Evolutionary conservation across 2,329 filamentous ascomycete species (phyloP), one percentile per base, ranked within the genome.

Genomic region (Aspergillus ochraceus): DNA sequence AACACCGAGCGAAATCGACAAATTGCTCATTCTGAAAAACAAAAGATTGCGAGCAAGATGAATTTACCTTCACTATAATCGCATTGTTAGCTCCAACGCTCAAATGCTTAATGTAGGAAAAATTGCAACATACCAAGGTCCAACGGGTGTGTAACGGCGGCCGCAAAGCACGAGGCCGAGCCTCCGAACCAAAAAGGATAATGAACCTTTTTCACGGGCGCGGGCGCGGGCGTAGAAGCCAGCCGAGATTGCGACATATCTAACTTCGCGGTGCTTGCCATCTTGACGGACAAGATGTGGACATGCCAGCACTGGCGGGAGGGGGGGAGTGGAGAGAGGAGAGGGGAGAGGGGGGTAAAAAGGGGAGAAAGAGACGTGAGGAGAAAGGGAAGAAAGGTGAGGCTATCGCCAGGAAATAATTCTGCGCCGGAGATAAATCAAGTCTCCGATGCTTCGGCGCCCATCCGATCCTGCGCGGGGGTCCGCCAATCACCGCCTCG

Each of bases 161-260:
- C 93, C 42, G 94, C 94, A 82, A 95, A 89, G 74, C 91, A 96
- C 72, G 91, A 95, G 54, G 94, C 92, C 74, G 91, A 97, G 58
- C 95, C 95, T 64, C 95, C 95, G 76, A 99, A 98, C 95, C 94
- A 98, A 78, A 94, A 94, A 10, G 90, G 90, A 79, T 94, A 94
- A 69, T 79, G 79, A 53, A 81, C 69, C 68, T 76, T 73, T 63
- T 72, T 71, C 55, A 67, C 63, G 57, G 70, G 68, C 4, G 32
- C 32, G 11, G 36, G 36, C 6, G 36, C 36, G 14, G 36, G 36
- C 49, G 65, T 61, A 57, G 66, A 60, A 56, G 66, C 52, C 57
- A 65, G 55, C 61, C 59, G 55, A 50, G 64, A 61, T 46, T 65
- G 66, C 53, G 71, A 60, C 59, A 72, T 64, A 63, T 72, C 61